A percentile compares a stretch with the other conserved stretches of the same genome.
These are phyloP conservation scores for Lithospermum erythrorhizon DNA, from an alignment of 257 asterid species.

Conservation along the genomic window DNA sequence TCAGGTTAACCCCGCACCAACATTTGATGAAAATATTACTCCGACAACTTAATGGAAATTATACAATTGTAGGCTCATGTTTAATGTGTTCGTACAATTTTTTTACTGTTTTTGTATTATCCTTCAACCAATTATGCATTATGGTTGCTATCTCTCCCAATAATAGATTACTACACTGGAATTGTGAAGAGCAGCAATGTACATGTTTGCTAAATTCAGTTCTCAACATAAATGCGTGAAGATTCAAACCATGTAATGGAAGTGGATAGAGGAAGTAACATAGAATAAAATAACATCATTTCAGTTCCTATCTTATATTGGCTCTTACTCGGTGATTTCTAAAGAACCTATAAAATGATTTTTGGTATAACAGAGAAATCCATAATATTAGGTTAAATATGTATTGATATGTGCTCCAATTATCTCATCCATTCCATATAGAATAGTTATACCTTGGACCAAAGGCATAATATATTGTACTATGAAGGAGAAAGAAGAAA, in stretches of 20 bases:
- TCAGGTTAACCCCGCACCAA: no score
- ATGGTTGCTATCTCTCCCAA: background rate
- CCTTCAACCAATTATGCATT: no score
- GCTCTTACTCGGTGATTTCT: background rate
- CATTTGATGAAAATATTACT: no score
- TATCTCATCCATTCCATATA: background rate
- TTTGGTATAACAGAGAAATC: no score
- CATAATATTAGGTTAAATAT: background rate
- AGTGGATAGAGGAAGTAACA: background rate
- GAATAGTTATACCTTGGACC: background rate
- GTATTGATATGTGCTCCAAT: background rate
- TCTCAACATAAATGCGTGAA: background rate
- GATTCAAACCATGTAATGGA: background rate
- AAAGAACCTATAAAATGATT: no score
- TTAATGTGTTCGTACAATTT: background rate
- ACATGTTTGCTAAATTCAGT: background rate
- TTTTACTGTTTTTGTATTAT: no score
- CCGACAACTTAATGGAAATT: no score
- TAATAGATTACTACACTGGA: no score
- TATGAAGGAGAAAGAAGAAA: conserved; percentile 1
- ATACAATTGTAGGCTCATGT: background rate
- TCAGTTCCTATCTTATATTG: no score
- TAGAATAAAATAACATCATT: background rate
- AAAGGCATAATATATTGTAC: background rate
- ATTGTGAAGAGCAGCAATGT: background rate